Conservation (phyloP, 495 filamentous ascomycete genomes). For the Xylaria castorea region DNA sequence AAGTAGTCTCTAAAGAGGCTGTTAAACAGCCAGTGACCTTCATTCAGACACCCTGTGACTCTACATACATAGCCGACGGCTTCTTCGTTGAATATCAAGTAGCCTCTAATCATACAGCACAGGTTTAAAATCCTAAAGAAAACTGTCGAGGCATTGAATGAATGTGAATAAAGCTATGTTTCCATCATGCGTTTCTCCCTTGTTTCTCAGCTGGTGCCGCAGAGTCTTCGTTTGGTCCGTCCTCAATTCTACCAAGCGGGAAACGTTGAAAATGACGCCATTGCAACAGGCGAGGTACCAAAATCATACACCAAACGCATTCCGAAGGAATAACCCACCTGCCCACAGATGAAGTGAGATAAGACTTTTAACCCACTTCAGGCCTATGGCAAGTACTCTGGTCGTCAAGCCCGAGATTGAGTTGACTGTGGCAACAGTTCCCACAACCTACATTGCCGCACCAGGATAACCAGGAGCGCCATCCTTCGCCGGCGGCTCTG, state of each 20-base stretch:
- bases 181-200: background rate
- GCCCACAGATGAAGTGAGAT: background rate
- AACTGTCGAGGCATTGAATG: constrained; percentile 13
- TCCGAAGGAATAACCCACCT: background rate
- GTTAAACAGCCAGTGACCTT: background rate
- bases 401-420: background rate
- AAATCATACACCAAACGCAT: constrained; percentile 10
- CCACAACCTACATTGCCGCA: constrained; percentile 32
- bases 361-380: background rate
- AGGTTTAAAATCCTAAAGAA: constrained; percentile 16
- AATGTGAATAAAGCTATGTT: constrained; percentile 22
- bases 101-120: constrained; percentile 25
- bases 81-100: constrained; percentile 8
- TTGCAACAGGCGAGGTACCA: background rate
- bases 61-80: constrained; percentile 16
- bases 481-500: constrained; percentile 42
- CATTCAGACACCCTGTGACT: background rate
- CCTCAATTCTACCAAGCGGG: background rate
- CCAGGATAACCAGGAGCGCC: constrained; percentile 31
- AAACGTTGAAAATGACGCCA: constrained; percentile 1
- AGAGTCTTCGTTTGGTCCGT: background rate
- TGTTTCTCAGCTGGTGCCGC: background rate
- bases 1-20: constrained; percentile 8
- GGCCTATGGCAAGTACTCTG: background rate
- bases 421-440: background rate